Evolutionary conservation across 345 rosid genomes (phyloP), one percentile per base, ranked within the genome.

Genomic region (Acer negundo): DNA sequence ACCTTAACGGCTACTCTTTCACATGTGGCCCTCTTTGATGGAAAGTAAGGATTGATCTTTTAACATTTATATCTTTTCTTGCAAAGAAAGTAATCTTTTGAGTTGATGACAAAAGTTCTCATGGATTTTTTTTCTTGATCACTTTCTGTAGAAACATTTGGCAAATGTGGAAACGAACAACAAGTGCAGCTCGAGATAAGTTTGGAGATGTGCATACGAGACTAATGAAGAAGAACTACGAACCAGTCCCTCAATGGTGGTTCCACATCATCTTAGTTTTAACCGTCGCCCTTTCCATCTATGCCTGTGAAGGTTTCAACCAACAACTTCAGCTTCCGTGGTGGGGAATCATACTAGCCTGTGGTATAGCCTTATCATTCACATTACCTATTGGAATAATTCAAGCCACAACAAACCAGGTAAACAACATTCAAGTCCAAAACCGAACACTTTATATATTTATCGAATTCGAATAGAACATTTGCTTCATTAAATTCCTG

Each of bases 131-230:
- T 82, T 83, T 1, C 53, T 59, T 24, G 38, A 35, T 35, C 38
- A 4, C 38, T 35, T 16, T 20, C 7, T 46, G 69, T 20, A 75
- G 77, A 12, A n/a, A 28, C 35, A 75, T 75, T 47, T 75, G 89
- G 70, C 17, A 53, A 26, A 85, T 87, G 63, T 87, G 89, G 92
- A 75, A 77, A 20, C 85, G 84, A 72, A 63, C 87, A 35, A 76
- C 72, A 46, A 79, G 77, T 17, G 67, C 90, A 19, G 78, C 78
- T 1, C 65, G 75, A 7, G 84, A 80, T 26, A 84, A 81, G 44
- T 85, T 73, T 12, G 79, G 71, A 2, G 94, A 93, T 56, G 91
- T 93, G 7, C 97, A 93, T 77, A 87, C 93, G 15, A 89, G 94
- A 85, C 19, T 86, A 71, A 91, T 91, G 94, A 93, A 88, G 83